These are phyloP conservation scores for Paecilomyces niveus DNA, from an alignment of 2,329 filamentous ascomycete genomes.

Conservation along the genomic window DNA sequence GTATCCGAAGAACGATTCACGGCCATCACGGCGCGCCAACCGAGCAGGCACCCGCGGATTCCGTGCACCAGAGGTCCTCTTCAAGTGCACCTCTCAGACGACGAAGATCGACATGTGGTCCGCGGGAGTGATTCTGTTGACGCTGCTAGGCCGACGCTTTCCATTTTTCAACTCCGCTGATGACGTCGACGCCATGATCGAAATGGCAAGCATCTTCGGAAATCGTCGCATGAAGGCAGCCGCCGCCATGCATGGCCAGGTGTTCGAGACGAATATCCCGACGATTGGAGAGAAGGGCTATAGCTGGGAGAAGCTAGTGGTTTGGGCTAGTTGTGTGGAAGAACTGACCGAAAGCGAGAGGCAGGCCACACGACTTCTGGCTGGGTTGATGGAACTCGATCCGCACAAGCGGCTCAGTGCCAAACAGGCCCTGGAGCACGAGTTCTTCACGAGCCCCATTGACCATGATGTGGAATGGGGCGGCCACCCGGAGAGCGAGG, in stretches of 20 bases:
- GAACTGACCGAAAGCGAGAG: conserved; percentile 44
- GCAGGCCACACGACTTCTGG: conserved; percentile 37
- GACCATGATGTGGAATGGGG: conserved; percentile 35
- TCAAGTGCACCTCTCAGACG: conserved; percentile 94
- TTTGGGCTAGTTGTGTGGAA: conserved; percentile 84
- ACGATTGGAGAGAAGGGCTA: conserved; percentile 83
- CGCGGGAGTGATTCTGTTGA: conserved; percentile 93
- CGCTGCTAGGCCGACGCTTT: conserved; percentile 82
- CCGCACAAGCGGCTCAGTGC: conserved; percentile 35
- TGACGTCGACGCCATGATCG: conserved; percentile 94
- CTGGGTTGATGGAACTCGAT: conserved; percentile 38
- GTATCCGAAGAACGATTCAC: conserved; percentile 84
- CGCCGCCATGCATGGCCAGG: conserved; percentile 77
- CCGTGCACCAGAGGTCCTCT: conserved; percentile 88
- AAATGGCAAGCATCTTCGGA: conserved; percentile 94
- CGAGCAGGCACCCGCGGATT: conserved; percentile 92
- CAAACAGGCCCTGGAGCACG: conserved; percentile 37
- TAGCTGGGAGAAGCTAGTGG: conserved; percentile 82
- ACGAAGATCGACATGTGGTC: conserved; percentile 97
- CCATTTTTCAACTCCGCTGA: conserved; percentile 99
- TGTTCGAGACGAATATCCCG: conserved; percentile 88
- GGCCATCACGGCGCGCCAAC: conserved; percentile 84
- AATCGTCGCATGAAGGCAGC: conserved; percentile 73
- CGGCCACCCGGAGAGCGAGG: conserved; percentile 25
- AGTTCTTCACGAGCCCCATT: conserved; percentile 37